These are phyloP conservation scores for Alternaria novae-zelandiae DNA, from an alignment of 2,329 filamentous ascomycete genomes.

Conservation along the genomic window DNA sequence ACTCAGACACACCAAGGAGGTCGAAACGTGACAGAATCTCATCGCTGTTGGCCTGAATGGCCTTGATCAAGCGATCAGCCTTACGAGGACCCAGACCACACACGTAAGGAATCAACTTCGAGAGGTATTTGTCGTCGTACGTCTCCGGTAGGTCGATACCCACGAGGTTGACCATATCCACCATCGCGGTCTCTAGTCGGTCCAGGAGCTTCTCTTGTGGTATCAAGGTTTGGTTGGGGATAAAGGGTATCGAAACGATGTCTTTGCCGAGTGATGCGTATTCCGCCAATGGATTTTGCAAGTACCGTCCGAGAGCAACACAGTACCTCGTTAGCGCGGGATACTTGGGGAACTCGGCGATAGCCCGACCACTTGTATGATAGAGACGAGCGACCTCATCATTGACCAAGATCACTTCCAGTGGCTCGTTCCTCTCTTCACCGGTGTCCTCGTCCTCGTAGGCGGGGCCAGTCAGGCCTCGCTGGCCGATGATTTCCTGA, in stretches of 20 bases:
- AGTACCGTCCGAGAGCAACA: slow-evolving; percentile 84
- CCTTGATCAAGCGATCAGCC: slow-evolving; percentile 82
- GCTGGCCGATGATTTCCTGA: slow-evolving; percentile 77
- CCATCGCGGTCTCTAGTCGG: slow-evolving; percentile 92
- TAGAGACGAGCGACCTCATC: slow-evolving; percentile 97
- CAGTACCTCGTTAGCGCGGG: slow-evolving; percentile 85
- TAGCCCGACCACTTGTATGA: slow-evolving; percentile 83
- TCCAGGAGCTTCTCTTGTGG: slow-evolving; percentile 86
- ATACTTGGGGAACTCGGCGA: slow-evolving; percentile 80
- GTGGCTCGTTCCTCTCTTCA: slow-evolving; percentile 74
- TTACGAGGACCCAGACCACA: slow-evolving; percentile 92
- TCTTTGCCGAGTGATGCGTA: slow-evolving; percentile 93
- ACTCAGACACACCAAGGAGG: slow-evolving; percentile 83
- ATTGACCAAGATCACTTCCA: slow-evolving; percentile 91
- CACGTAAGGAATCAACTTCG: slow-evolving; percentile 87
- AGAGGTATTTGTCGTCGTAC: slow-evolving; percentile 78
- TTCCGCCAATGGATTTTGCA: slow-evolving; percentile 95
- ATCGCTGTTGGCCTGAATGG: slow-evolving; percentile 90
- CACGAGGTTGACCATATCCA: slow-evolving; percentile 97
- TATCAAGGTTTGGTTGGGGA: slow-evolving; percentile 86
- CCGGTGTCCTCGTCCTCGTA: slow-evolving; percentile 78
- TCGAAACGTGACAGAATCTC: slow-evolving; percentile 83
- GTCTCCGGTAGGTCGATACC: slow-evolving; percentile 96
- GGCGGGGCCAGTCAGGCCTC: slow-evolving; percentile 78
- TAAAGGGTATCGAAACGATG: slow-evolving; percentile 84